Evolutionary conservation across 2,329 filamentous ascomycete genomes (phyloP).

Genomic region (Penicillium sp.): DNA sequence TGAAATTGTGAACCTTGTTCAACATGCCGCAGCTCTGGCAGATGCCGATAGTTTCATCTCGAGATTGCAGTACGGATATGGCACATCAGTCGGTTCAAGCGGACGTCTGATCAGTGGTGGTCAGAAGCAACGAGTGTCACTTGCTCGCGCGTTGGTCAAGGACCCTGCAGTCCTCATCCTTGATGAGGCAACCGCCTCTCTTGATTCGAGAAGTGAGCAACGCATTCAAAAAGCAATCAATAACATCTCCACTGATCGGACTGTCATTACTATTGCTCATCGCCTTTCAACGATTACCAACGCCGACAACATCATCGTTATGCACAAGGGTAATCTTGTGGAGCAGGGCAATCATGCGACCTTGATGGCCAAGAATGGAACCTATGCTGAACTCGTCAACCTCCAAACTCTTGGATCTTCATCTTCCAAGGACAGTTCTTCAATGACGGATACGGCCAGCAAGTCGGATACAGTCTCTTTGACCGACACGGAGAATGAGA

Average conservation of each 20-base stretch:
- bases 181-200: slow-evolving; percentile 76
- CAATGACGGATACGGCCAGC: slow-evolving; percentile 49
- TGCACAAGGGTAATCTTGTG: slow-evolving; percentile 59
- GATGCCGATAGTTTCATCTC: slow-evolving; percentile 56
- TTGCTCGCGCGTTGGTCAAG: slow-evolving; percentile 77
- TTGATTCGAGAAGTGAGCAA: slow-evolving; percentile 60
- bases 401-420: slow-evolving; percentile 58
- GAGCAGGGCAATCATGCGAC: slow-evolving; percentile 60
- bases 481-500: slow-evolving; percentile 34
- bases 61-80: slow-evolving; percentile 59
- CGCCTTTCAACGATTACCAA: slow-evolving; percentile 62
- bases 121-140: slow-evolving; percentile 79
- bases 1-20: slow-evolving; percentile 56
- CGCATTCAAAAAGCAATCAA: slow-evolving; percentile 61
- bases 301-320: slow-evolving; percentile 62
- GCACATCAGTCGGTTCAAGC: slow-evolving; percentile 76
- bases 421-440: slow-evolving; percentile 56
- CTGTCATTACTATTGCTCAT: slow-evolving; percentile 74
- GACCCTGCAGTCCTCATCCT: slow-evolving; percentile 74
- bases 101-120: slow-evolving; percentile 76
- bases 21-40: slow-evolving; percentile 58
- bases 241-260: slow-evolving; percentile 64
- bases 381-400: slow-evolving; percentile 34
- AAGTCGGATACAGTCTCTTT: slow-evolving; percentile 37
- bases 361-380: slow-evolving; percentile 55